Conservation (phyloP, 2,329 filamentous ascomycete species). For the Fusarium udum region DNA sequence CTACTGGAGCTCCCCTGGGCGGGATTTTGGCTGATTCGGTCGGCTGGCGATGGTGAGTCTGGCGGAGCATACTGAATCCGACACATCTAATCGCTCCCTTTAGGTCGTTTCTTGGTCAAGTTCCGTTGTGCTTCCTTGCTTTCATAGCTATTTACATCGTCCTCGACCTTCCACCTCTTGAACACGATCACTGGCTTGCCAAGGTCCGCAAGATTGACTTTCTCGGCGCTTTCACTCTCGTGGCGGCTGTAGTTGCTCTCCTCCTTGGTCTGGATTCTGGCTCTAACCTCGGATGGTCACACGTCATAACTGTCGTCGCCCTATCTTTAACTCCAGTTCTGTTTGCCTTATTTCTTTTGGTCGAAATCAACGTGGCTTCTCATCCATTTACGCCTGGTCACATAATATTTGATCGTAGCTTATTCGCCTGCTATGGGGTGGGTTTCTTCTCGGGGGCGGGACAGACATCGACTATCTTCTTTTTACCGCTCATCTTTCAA, state of each 20-base stretch:
- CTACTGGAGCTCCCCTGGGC: constrained; percentile 74
- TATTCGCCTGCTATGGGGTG: constrained; percentile 74
- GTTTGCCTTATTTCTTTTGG: constrained; percentile 72
- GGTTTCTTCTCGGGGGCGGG: constrained; percentile 78
- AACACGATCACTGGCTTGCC: constrained; percentile 69
- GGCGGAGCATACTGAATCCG: not conserved
- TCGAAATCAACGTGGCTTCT: constrained; percentile 73
- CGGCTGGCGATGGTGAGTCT: constrained; percentile 75
- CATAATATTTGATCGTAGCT: constrained; percentile 73
- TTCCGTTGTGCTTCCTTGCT: constrained; percentile 73
- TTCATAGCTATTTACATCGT: constrained; percentile 70
- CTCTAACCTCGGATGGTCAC: constrained; percentile 74
- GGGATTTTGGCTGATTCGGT: constrained; percentile 77
- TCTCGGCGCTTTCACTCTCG: constrained; percentile 72
- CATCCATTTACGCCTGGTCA: constrained; percentile 80
- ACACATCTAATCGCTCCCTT: not conserved
- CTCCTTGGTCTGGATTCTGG: constrained; percentile 77
- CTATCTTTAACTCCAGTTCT: constrained; percentile 65
- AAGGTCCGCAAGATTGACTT: constrained; percentile 79
- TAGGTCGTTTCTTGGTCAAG: constrained; percentile 77
- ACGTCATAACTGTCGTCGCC: constrained; percentile 65
- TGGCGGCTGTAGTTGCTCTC: constrained; percentile 71
- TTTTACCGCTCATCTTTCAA: constrained; percentile 82
- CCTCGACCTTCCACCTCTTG: constrained; percentile 69
- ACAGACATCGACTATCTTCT: constrained; percentile 69